These are phyloP conservation scores for Galerina marginata DNA, from an alignment of 768 basidiomycete genomes.

Conservation along the genomic window DNA sequence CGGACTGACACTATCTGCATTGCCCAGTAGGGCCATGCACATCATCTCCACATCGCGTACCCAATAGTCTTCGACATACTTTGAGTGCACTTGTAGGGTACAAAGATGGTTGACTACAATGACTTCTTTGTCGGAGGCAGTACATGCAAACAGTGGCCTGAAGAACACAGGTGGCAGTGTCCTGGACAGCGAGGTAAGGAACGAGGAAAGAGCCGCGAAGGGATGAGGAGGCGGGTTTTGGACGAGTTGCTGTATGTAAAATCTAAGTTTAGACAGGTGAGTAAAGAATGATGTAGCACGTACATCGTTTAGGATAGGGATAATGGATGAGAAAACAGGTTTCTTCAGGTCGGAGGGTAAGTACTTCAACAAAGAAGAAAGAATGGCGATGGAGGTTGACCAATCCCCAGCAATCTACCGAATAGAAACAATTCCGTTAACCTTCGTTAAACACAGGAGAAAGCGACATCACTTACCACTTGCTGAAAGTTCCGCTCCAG, in stretches of 20 bases:
- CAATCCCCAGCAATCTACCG: slow-evolving; percentile 42
- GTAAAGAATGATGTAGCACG: slow-evolving; percentile 21
- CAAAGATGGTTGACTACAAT: slow-evolving; percentile 64
- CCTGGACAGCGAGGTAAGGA: slow-evolving; percentile 58
- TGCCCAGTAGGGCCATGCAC: slow-evolving; percentile 68
- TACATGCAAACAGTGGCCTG: slow-evolving; percentile 73
- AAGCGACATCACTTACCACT: slow-evolving; percentile 21
- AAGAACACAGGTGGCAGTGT: slow-evolving; percentile 68
- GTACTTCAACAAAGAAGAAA: slow-evolving; percentile 47
- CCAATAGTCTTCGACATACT: slow-evolving; percentile 69
- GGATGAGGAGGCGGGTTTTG: slow-evolving; percentile 58
- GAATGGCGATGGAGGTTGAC: slow-evolving; percentile 42
- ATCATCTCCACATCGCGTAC: slow-evolving; percentile 76
- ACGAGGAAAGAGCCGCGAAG: slow-evolving; percentile 47
- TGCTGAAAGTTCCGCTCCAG: slow-evolving; percentile 27
- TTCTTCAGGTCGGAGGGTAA: slow-evolving; percentile 55
- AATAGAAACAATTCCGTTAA: neutral
- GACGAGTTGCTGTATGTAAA: slow-evolving; percentile 51
- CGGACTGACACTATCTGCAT: slow-evolving; percentile 36
- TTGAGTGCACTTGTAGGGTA: slow-evolving; percentile 54
- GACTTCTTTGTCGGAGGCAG: slow-evolving; percentile 66
- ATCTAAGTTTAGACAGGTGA: neutral
- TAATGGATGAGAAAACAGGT: slow-evolving; percentile 40
- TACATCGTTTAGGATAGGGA: slow-evolving; percentile 59
- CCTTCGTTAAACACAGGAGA: slow-evolving; percentile 7